Base-by-base conservation (phyloP, 257 asterid genomes). In the Ilex aquifolium region DNA sequence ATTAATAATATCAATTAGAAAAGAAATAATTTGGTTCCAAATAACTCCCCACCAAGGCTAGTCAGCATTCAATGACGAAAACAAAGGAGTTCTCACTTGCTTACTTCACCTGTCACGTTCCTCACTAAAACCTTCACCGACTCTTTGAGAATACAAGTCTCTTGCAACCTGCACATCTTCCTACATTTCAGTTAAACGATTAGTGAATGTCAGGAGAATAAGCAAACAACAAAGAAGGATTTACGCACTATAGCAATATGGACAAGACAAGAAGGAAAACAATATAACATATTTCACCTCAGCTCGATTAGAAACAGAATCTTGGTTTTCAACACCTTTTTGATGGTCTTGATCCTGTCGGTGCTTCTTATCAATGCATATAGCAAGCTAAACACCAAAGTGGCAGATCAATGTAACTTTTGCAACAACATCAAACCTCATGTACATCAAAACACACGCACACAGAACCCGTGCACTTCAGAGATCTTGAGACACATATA, bases 311-410 rank as follows among this genome's bases (percentile, higher is more conserved):
- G 73, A 65, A 75, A 65, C 67, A 59, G 69, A 57, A 67, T 74
- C 79, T 36, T 60, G 71, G 57, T 65, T 70, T 65, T 68, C 71
- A 48, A 56, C 80, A 63, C 60, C 74, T 63, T 69, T 57, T 61
- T 70, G 80, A 65, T 58, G 49, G 65, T 64, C 82, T 76, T 72
- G 62, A 62, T 72, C 76, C 56, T 76, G 82, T 70, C 50, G 84
- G 57, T 72, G 67, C 80, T 76, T 82, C 77, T 78, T 82, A 63
- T 73, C 66, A 42, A 87, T 90, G 90, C 95, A 90, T 73, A 87
- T 70, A 44, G 95, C 88, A 72, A 90, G 88, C 97, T 90, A 81
- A 77, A 73, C 48, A 78, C 36, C 59, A 69, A 68, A 66, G 69
- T 9, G 59, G 29, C 42, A 56, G 55, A 64, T n/a, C 60, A 48